Conservation (phyloP, 257 asterid species). For the Solanum appendiculatum region DNA sequence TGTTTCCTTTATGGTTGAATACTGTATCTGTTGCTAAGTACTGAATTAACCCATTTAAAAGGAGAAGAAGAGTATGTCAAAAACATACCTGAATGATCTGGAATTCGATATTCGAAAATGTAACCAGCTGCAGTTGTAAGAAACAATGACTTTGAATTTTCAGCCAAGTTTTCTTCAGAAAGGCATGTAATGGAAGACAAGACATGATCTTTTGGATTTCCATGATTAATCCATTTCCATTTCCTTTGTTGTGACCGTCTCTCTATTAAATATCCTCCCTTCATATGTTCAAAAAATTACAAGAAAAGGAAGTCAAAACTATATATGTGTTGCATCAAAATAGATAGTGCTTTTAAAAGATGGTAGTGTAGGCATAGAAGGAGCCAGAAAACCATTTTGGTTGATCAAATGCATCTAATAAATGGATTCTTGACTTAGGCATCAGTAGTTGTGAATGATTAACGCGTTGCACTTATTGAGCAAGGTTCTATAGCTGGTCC, state of each 20-base stretch:
- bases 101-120: conserved; percentile 54
- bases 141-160: conserved; percentile 26
- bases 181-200: conserved; percentile 64
- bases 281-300: neutral
- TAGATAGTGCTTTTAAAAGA: neutral
- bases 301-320: neutral
- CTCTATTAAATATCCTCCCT: conserved; percentile 66
- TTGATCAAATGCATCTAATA: neutral
- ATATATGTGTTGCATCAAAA: neutral
- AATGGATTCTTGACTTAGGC: neutral
- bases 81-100: conserved; percentile 30
- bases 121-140: conserved; percentile 58
- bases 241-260: conserved; percentile 58
- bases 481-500: conserved; percentile 1
- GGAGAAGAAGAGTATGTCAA: neutral
- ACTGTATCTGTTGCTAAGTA: neutral
- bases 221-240: conserved; percentile 86
- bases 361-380: neutral
- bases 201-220: conserved; percentile 50
- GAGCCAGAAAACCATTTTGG: neutral
- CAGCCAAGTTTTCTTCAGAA: conserved; percentile 26
- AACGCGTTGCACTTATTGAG: neutral
- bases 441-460: neutral
- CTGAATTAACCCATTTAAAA: neutral
- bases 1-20: neutral